phyloP scores from a whole-genome alignment of 2,329 filamentous ascomycete genomes.

The Stagonosporopsis vannaccii region DNA sequence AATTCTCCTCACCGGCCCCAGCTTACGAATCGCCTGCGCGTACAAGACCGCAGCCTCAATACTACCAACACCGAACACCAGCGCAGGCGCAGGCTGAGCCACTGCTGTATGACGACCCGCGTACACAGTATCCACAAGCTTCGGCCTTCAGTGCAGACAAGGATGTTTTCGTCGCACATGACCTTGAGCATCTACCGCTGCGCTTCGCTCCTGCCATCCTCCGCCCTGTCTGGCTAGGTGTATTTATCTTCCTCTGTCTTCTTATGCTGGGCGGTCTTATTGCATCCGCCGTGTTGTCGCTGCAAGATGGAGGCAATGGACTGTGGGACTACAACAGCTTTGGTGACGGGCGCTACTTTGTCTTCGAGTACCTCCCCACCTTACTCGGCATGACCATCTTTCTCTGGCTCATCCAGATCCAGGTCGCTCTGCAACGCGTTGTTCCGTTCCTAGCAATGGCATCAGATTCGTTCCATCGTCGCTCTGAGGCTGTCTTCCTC shows the following conservation, averaged over 20 bases:
- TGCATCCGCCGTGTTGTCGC: conserved; percentile 65
- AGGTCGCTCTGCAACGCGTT: conserved; percentile 76
- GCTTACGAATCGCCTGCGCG: conserved; percentile 17
- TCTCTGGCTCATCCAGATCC: conserved; percentile 78
- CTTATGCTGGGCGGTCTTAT: conserved; percentile 76
- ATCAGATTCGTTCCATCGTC: conserved; percentile 64
- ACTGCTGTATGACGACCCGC: conserved; percentile 10
- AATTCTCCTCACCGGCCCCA: conserved; percentile 14
- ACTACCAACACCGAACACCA: conserved; percentile 13
- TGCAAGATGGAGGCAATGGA: conserved; percentile 61
- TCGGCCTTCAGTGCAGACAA: conserved; percentile 27
- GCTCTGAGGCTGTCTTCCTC: conserved; percentile 70
- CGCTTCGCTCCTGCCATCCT: conserved; percentile 76
- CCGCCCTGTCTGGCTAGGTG: conserved; percentile 68
- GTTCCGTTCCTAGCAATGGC: conserved; percentile 82
- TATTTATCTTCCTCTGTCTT: conserved; percentile 67
- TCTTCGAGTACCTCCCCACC: conserved; percentile 86
- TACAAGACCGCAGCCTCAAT: conserved; percentile 7
- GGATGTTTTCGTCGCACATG: conserved; percentile 59
- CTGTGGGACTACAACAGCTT: conserved; percentile 73
- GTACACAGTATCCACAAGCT: conserved; percentile 12
- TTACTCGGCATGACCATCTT: conserved; percentile 74
- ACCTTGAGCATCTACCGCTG: conserved; percentile 57
- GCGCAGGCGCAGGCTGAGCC: conserved; percentile 12
- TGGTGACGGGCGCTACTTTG: conserved; percentile 78